Evolutionary conservation across 2,329 filamentous ascomycete species (phyloP).

Genomic region (Fusarium sarcochroum): DNA sequence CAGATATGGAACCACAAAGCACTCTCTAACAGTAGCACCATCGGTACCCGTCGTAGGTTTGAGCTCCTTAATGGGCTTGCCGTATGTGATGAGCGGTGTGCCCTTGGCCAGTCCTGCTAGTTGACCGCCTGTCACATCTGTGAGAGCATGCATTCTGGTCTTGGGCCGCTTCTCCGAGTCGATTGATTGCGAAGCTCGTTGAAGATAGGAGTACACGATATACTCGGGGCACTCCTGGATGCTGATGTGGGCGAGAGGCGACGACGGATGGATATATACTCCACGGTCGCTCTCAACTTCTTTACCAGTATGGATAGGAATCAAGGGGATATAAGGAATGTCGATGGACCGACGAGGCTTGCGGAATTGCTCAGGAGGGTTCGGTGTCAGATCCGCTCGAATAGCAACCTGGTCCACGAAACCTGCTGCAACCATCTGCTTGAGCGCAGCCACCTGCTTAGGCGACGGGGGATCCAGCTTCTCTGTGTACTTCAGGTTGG

Average conservation of each 20-base stretch:
- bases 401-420: slow-evolving; percentile 97
- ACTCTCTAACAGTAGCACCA: slow-evolving; percentile 71
- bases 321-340: slow-evolving; percentile 89
- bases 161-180: slow-evolving; percentile 72
- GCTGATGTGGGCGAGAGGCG: slow-evolving; percentile 79
- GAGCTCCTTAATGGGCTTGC: slow-evolving; percentile 92
- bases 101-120: slow-evolving; percentile 84
- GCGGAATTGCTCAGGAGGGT: slow-evolving; percentile 74
- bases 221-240: slow-evolving; percentile 85
- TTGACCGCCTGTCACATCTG: slow-evolving; percentile 81
- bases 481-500: slow-evolving; percentile 68
- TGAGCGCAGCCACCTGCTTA: slow-evolving; percentile 82
- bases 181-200: slow-evolving; percentile 71
- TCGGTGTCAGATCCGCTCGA: slow-evolving; percentile 86
- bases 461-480: slow-evolving; percentile 71
- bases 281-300: slow-evolving; percentile 69
- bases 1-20: slow-evolving; percentile 86
- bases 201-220: slow-evolving; percentile 88
- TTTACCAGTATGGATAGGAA: slow-evolving; percentile 69
- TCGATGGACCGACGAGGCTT: slow-evolving; percentile 90
- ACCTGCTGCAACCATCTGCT: slow-evolving; percentile 91
- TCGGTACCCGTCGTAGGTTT: slow-evolving; percentile 58
- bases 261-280: slow-evolving; percentile 91
- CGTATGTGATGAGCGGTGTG: slow-evolving; percentile 85
- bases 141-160: slow-evolving; percentile 90